Base-by-base conservation (phyloP, 495 filamentous ascomycete genomes). In the Penicillium cinerascens region DNA sequence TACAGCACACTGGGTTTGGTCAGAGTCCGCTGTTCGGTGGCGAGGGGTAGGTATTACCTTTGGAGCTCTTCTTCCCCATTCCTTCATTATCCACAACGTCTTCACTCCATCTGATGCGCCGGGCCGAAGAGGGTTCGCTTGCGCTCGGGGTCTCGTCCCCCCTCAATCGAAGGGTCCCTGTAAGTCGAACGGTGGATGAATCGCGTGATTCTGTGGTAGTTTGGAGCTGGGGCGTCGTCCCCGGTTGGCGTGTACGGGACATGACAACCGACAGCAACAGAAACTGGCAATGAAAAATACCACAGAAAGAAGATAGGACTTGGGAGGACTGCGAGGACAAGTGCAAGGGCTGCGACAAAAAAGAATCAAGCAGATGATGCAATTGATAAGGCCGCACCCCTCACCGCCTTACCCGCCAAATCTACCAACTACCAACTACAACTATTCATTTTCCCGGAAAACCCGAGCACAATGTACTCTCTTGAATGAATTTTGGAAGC, bases 81-180 rank as follows among this genome's bases (percentile, higher is more conserved):
- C 92, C 92, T 68, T 99, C 93, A 61, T 99, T 99, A 72, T 99
- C 91, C 6, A 99, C 74, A 6, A 97, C 92, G 67, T 92, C 89
- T 59, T 90, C 88, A 8, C 88, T 90, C 93, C 93, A 99, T 71
- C 85, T 80, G 42, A 98, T 92, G 29, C 80, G 78, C 33, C 82
- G 73, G 18, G 50, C 15, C 17, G 64, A 40, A 7, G 56, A 55
- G 11, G 51, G 44, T 23, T 65, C 56, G 35, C 49, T 42, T n/a
- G 41, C 44, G 16, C 21, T 42, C 4, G 55, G 39, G 16, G 51
- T 36, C 8, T 70, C 59, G 40, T 73, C 74, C n/a, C 67, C 71
- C 43, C 71, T 60, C 35, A 77, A 39, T 41, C 70, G 63, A 15
- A 75, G 55, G 5, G 67, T 75, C 6, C 59, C 58, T 7, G 69